Evolutionary conservation across 2,329 filamentous ascomycete species (phyloP), one percentile per base, ranked within the genome.

Genomic region (Pseudocercospora eumusae): DNA sequence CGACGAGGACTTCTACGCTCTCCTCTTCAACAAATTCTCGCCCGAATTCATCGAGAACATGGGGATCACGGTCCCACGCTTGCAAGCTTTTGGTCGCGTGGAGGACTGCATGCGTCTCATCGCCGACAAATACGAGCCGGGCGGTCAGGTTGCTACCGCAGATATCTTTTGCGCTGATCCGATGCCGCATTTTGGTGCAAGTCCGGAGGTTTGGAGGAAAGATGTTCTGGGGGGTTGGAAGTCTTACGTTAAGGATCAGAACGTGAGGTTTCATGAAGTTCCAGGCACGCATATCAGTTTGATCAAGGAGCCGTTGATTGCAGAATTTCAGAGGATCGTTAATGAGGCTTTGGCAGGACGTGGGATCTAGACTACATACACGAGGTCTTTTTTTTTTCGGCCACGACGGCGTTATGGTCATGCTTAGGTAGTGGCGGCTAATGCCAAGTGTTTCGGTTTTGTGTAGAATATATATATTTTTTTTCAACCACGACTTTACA

Each of bases 41-140:
- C 66, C 63, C 11, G 63, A 66, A 18, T 61, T 68, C 49, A 68
- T 68, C 54, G 63, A 67, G 55, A 63, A 66, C 15, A 65, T 64
- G 61, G 65, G 64, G 25, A 58, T 68, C 52, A 66, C 65, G 1
- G 63, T 68, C 1, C 66, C 62, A 18, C 60, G 66, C 9, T 52
- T 68, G 10, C 61, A 68, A 28, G 66, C 65, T 1, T 67, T 62
- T 23, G 64, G 62, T 6, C 33, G 66, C 4, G 66, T 68, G 4
- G 66, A 68, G 53, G 66, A 68, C 42, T 62, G 61, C 40, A 64
- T 65, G 58, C 61, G 66, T 15, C 53, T 60, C 5, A 67, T 68
- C 20, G 64, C 63, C 11, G 42, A 52, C 20, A 45, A 63, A 27
- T 66, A 68, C 58, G 64, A 64, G 18, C 62, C 66, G 2, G 15